Evolutionary conservation across 805 yeast genomes (phyloP).

Genomic region (Candida patagonica): DNA sequence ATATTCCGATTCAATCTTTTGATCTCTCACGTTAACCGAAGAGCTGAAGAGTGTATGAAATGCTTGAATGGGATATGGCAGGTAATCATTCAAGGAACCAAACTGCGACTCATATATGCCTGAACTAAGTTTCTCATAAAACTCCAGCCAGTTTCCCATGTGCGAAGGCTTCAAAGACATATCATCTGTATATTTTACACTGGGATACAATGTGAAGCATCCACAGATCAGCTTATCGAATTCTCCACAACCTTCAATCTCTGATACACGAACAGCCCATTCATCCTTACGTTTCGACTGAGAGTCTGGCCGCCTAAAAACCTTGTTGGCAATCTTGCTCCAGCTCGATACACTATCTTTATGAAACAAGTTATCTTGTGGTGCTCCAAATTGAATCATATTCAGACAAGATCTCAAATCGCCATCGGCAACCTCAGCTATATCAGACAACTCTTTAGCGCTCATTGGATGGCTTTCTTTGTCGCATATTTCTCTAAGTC

Average conservation of each 20-base stretch:
- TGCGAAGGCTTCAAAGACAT: constrained; percentile 47
- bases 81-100: constrained; percentile 44
- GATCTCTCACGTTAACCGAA: constrained; percentile 32
- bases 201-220: constrained; percentile 59
- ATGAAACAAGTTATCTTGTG: constrained; percentile 9
- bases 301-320: constrained; percentile 36
- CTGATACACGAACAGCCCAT: constrained; percentile 38
- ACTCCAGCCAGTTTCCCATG: constrained; percentile 68
- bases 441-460: constrained; percentile 46
- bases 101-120: constrained; percentile 35
- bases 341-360: constrained; percentile 62
- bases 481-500: constrained; percentile 43
- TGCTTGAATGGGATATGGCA: constrained; percentile 48
- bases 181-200: constrained; percentile 56
- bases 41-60: constrained; percentile 60
- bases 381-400: constrained; percentile 59
- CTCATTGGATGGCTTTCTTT: constrained; percentile 44
- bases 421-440: constrained; percentile 64
- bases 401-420: constrained; percentile 84
- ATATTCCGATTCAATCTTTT: constrained; percentile 9
- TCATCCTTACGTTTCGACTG: constrained; percentile 38
- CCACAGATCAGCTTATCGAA: constrained; percentile 57
- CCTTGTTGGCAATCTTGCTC: constrained; percentile 52
- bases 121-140: constrained; percentile 48
- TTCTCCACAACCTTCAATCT: constrained; percentile 39